Base-by-base conservation (phyloP, 768 basidiomycete genomes). In the Amanita thiersii region DNA sequence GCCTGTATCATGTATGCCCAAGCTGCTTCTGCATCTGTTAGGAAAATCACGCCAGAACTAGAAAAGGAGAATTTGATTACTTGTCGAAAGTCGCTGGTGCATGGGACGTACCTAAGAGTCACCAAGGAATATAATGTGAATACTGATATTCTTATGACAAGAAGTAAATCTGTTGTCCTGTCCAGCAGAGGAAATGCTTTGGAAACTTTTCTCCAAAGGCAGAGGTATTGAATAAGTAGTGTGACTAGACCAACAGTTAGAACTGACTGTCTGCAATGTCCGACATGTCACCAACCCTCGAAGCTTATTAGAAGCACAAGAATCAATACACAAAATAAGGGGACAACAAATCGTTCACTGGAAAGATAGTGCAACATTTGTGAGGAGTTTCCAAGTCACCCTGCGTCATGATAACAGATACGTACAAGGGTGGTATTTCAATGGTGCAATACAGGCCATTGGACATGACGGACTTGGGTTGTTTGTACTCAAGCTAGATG, bases 361-460 rank as follows among this genome's bases (percentile, higher is more conserved):
- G n/a, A n/a, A n/a, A n/a, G n/a, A n/a, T n/a, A n/a, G n/a, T 63
- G 26, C 11, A 14, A 10, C 29, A 9, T 28, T 17, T 20, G 3
- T 37, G 18, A 39, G 28, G 14, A 19, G 24, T 21, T 17, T 19
- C 29, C 15, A 20, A 19, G 40, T 31, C 29, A 30, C 29, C 19
- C 28, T 17, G 14, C 2, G 29, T 19, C 32, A 24, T 19, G 26
- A 37, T 34, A 42, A 34, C 3, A 7, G 6, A 21, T 12, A 14
- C 8, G 25, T 14, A 56, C 72, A 42, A 76, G 75, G 66, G 54
- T 33, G 51, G 47, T 26, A 52, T 47, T 7, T 49, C 46, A 15
- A 52, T 47, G 11, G 64, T 62, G 50, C 77, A 79, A 56, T 76
- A 77, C 32, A 79, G 48, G 23, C 71, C 69, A 52, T 74, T 76